Conservation (phyloP, 495 filamentous ascomycete genomes). For the Daldinia loculata region DNA sequence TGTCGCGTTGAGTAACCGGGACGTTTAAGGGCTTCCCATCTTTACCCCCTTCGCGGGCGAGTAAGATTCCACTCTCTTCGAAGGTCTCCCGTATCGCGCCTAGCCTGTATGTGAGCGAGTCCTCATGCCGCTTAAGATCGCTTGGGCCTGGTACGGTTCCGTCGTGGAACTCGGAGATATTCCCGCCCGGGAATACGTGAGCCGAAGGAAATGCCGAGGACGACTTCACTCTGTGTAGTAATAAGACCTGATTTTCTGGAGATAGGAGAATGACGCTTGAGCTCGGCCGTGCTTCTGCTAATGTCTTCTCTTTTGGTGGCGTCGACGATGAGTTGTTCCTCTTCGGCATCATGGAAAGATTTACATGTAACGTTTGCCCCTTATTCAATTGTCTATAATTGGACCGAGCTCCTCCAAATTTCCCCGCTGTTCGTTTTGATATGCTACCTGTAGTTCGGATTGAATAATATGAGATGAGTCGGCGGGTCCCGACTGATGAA, state of each 20-base stretch:
- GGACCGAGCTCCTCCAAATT: neutral
- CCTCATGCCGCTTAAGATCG: conserved; percentile 64
- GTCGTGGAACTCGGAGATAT: conserved; percentile 76
- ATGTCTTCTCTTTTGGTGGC: conserved; percentile 14
- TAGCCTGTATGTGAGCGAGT: conserved; percentile 73
- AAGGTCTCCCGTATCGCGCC: conserved; percentile 92
- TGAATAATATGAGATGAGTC: conserved; percentile 11
- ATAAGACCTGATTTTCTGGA: conserved; percentile 82
- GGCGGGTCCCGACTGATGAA: conserved; percentile 1
- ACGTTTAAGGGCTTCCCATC: conserved; percentile 61
- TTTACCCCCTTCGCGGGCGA: conserved; percentile 65
- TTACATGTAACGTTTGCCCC: neutral
- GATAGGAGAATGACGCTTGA: conserved; percentile 85
- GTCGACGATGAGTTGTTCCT: conserved; percentile 7
- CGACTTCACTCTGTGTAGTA: conserved; percentile 83
- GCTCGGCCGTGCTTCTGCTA: conserved; percentile 38
- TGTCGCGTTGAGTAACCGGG: conserved; percentile 65
- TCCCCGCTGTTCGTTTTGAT: neutral
- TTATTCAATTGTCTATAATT: neutral
- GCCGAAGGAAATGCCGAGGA: conserved; percentile 88
- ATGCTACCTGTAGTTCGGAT: neutral
- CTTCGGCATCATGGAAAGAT: neutral
- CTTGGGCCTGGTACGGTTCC: conserved; percentile 63
- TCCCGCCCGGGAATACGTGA: conserved; percentile 97
- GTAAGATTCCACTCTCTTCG: conserved; percentile 90